Conservation (phyloP, 495 filamentous ascomycete species). For the Amniculicola lignicola region DNA sequence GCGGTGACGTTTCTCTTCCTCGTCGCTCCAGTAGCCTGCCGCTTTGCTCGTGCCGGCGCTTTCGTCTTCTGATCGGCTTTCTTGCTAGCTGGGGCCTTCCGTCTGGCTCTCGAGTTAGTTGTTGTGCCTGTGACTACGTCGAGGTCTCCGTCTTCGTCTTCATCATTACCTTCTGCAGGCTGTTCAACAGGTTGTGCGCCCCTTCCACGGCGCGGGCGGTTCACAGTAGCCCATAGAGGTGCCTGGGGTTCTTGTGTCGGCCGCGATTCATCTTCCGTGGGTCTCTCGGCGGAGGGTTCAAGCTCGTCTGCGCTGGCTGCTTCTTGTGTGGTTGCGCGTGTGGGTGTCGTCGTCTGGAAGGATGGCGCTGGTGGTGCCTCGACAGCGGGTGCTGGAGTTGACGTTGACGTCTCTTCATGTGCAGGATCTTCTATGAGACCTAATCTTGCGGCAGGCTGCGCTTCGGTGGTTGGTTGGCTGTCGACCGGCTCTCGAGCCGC, state of each 20-base stretch:
- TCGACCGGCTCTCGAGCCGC: not conserved
- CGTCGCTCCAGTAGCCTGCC: not conserved
- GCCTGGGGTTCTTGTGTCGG: not conserved
- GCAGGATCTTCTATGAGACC: too few species aligned
- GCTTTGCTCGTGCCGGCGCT: not conserved
- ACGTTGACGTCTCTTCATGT: too few species aligned
- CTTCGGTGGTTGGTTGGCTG: too few species aligned
- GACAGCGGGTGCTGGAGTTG: not conserved
- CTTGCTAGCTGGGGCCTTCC: not conserved
- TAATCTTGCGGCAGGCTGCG: too few species aligned
- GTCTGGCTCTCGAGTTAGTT: too few species aligned
- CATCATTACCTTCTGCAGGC: too few species aligned
- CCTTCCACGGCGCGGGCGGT: not conserved
- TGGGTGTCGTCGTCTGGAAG: not conserved
- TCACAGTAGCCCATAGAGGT: constrained; percentile 11
- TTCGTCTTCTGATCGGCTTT: not conserved
- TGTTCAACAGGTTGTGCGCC: too few species aligned
- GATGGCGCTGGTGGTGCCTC: not conserved
- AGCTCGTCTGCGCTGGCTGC: not conserved
- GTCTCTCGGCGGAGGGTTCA: too few species aligned
- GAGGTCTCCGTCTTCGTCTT: too few species aligned
- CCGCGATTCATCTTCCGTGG: too few species aligned
- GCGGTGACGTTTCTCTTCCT: not conserved
- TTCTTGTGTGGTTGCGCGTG: not conserved
- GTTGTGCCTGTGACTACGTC: too few species aligned